A percentile compares a stretch with the other conserved stretches of the same genome.
Conservation (phyloP, 371 early-diverging fungal genomes). For the Mucor plumbeus region DNA sequence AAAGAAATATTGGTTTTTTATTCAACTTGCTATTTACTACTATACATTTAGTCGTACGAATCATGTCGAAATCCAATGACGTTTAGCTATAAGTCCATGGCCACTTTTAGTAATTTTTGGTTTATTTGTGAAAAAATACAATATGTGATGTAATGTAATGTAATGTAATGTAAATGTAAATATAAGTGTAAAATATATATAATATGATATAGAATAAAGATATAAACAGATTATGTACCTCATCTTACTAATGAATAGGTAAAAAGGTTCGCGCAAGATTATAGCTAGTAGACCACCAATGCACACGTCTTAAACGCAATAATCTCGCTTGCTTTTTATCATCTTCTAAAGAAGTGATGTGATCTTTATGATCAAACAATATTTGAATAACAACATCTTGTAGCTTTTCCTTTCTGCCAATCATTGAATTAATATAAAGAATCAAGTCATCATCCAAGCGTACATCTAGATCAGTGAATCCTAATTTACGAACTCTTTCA, state of each 20-base stretch:
- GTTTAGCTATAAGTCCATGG: not conserved
- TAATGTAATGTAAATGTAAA: not conserved
- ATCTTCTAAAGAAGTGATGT: not conserved
- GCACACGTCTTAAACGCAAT: slow-evolving; percentile 12
- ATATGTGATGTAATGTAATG: not conserved
- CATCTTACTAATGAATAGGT: not conserved
- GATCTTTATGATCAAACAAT: not conserved
- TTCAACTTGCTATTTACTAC: not conserved
- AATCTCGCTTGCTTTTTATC: not conserved
- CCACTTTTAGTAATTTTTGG: not conserved
- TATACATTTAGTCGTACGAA: not conserved
- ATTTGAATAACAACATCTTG: slow-evolving; percentile 1
- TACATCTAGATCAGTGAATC: slow-evolving; percentile 10
- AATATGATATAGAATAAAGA: not conserved
- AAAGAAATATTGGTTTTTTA: not conserved
- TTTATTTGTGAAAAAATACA: not conserved
- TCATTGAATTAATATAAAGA: slow-evolving; percentile 2
- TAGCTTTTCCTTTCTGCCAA: not conserved
- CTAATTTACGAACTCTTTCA: slow-evolving; percentile 21
- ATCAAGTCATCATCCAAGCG: slow-evolving; percentile 4
- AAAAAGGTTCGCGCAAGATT: slow-evolving; percentile 1
- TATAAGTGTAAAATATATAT: not conserved
- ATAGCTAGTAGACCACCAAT: slow-evolving; percentile 21
- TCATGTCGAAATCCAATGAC: not conserved
- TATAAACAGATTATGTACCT: not conserved